A percentile compares a stretch with the other conserved stretches of the same genome.
These are phyloP conservation scores for Coemansia umbellata DNA, from an alignment of 192 early-diverging fungal genomes.

Conservation along the genomic window DNA sequence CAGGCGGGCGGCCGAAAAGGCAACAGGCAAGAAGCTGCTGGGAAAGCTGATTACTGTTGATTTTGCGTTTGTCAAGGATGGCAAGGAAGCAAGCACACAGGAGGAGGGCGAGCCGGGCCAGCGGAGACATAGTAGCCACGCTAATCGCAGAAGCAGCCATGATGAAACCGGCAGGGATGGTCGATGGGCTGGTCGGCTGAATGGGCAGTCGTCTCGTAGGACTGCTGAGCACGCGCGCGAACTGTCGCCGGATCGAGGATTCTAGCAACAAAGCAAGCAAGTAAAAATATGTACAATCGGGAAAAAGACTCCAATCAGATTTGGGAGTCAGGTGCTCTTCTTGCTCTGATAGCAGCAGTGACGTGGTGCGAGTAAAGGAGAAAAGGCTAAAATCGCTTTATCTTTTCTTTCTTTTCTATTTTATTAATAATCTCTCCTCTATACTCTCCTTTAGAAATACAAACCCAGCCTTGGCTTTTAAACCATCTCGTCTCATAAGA, in stretches of 20 bases:
- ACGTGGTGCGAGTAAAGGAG: no score
- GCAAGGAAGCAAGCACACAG: background rate
- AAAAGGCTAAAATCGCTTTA: no score
- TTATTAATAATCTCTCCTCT: background rate
- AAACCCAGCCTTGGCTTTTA: no score
- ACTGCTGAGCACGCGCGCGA: conserved; percentile 24
- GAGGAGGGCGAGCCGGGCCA: background rate
- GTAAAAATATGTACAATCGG: no score
- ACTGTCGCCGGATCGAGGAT: conserved; percentile 46
- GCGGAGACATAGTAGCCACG: background rate
- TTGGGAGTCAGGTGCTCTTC: no score
- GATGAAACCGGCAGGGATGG: conserved; percentile 8
- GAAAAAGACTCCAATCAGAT: no score
- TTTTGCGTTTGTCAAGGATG: conserved; percentile 79
- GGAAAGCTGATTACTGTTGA: conserved; percentile 72
- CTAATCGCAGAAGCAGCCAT: background rate
- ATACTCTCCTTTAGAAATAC: no score
- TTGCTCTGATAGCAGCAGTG: no score
- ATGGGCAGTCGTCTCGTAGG: background rate
- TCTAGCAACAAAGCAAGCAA: no score
- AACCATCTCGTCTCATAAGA: no score
- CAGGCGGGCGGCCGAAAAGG: conserved; percentile 67
- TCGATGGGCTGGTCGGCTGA: no score
- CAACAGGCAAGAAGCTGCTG: conserved; percentile 69
- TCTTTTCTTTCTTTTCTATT: background rate